Evolutionary conservation across 2,329 filamentous ascomycete genomes (phyloP), one percentile per base, ranked within the genome.

Genomic region (Myriosclerotinia curreyana): DNA sequence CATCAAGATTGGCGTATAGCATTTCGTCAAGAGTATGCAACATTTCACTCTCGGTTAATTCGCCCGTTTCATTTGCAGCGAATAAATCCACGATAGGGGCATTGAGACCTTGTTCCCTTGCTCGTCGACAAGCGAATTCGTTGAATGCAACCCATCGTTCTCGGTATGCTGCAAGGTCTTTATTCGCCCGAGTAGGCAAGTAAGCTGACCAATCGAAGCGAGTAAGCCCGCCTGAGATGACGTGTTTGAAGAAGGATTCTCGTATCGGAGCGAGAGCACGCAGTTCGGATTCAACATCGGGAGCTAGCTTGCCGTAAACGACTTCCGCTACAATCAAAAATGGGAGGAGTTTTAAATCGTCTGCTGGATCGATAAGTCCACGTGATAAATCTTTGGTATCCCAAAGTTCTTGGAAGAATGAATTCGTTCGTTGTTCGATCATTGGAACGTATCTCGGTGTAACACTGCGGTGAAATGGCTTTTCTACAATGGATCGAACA

Each of bases 1-100:
- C 79, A 64, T 82, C 80, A 1, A 81, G 72, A 64, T 81, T 81
- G 2, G 78, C 79, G 65, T 76, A 82, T 0, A 81, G 74, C 51
- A 75, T 74, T 68, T 81, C 80, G 65, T 81, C 79, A 7, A 81
- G 68, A 0, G 80, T 81, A 38, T 80, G 79, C 0, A 77, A 69
- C 1, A 77, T 60, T 50, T 78, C 64, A 7, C 74, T 70, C 15
- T 60, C 62, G 1, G 64, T 69, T 25, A 77, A 69, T 6, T 60
- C 40, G 0, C 74, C 73, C 5, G 25, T 3, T 8, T 69, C 28
- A 1, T 68, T 65, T 8, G 58, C 66, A 17, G 60, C 34, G 46
- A 69, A 73, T 62, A 75, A 69, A 14, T 64, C 42, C 20, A 67
- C 28, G 9, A 65, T 51, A 2, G 65, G 64, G 8, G 48, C 42